Percentiles rank a stretch among this genome's conserved stretches.
Conservation (phyloP, 176 grass and related monocot genomes). For the Stipa capillata region DNA sequence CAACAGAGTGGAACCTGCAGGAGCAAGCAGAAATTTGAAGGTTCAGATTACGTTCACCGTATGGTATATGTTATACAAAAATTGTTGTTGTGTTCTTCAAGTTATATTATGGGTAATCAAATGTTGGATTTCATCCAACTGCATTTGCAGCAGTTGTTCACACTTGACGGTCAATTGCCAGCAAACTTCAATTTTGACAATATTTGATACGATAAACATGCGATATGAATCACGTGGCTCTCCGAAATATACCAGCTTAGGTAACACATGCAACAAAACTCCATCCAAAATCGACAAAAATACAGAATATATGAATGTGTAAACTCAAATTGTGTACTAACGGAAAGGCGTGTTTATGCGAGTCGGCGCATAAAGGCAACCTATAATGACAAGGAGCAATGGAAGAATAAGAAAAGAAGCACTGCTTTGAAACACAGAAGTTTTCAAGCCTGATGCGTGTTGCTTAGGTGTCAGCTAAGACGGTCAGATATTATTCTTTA, state of each 20-base stretch:
- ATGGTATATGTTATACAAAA: not conserved
- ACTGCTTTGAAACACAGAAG: not conserved
- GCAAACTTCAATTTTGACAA: not conserved
- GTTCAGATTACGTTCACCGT: slow-evolving; percentile 1
- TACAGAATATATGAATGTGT: not conserved
- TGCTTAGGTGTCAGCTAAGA: not conserved
- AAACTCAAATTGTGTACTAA: not conserved
- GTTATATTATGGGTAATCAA: not conserved
- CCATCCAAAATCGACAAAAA: not conserved
- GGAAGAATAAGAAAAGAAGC: not conserved
- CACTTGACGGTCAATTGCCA: not conserved
- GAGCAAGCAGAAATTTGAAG: not conserved
- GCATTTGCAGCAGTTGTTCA: not conserved
- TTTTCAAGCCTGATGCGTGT: not conserved
- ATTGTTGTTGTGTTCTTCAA: not conserved
- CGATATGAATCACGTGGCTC: not conserved
- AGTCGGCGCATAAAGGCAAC: not conserved
- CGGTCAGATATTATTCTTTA: not conserved
- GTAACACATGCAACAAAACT: not conserved
- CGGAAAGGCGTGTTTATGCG: not conserved
- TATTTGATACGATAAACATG: not conserved
- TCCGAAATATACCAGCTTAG: not conserved
- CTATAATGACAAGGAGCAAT: not conserved
- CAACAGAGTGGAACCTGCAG: slow-evolving; percentile 41
- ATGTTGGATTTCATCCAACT: not conserved